Percentiles rank a stretch among this genome's conserved stretches.
Evolutionary conservation across 2,329 filamentous ascomycete genomes (phyloP).

Genomic region (Clarireedia hainanense): DNA sequence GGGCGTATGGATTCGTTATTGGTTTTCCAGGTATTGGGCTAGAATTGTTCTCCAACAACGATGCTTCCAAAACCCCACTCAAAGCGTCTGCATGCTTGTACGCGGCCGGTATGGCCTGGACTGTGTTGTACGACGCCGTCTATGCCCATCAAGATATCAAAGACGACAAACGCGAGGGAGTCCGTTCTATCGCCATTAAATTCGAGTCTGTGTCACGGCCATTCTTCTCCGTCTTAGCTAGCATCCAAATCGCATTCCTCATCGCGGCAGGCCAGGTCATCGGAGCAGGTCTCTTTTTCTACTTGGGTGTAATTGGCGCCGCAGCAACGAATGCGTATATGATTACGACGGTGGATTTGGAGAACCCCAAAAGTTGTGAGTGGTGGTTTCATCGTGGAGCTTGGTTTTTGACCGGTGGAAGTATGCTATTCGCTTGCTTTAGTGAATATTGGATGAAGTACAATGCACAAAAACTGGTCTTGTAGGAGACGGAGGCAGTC

Average conservation of each 20-base stretch:
- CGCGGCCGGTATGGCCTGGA: slow-evolving; percentile 3
- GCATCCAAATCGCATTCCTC: not conserved
- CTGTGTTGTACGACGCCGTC: slow-evolving; percentile 8
- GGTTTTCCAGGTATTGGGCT: not conserved
- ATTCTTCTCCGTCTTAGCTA: not conserved
- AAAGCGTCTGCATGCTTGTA: not conserved
- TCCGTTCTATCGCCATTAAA: slow-evolving; percentile 2
- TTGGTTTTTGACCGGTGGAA: not conserved
- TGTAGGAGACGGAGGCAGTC: no score
- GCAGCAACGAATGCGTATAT: not conserved
- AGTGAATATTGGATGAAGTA: not conserved
- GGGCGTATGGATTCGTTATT: slow-evolving; percentile 1
- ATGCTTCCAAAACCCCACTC: not conserved
- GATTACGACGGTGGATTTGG: slow-evolving; percentile 1
- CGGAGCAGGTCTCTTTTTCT: not conserved
- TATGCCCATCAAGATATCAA: slow-evolving; percentile 10
- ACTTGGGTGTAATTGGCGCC: not conserved
- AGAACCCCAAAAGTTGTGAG: not conserved
- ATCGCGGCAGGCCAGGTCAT: not conserved
- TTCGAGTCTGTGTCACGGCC: not conserved
- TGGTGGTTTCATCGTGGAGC: slow-evolving; percentile 7
- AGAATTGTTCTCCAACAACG: not conserved
- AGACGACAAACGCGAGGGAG: slow-evolving; percentile 10
- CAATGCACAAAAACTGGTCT: not conserved
- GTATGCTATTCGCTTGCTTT: not conserved